These are phyloP conservation scores for Penicillium argentinense DNA, from an alignment of 495 filamentous ascomycete genomes.

Conservation along the genomic window DNA sequence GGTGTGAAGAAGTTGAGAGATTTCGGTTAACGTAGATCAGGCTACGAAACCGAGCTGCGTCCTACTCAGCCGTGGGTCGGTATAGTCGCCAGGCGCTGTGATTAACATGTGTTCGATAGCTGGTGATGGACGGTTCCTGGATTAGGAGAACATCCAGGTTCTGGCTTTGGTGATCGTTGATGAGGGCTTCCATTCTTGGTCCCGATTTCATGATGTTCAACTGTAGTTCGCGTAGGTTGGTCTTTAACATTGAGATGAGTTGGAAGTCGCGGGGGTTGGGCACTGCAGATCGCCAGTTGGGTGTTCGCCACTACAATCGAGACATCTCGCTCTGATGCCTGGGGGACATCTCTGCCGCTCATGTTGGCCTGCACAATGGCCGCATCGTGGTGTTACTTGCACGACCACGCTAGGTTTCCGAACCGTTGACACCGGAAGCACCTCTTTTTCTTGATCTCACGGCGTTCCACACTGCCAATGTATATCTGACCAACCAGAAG, in stretches of 20 bases:
- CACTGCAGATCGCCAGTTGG: conserved; percentile 19
- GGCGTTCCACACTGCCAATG: conserved; percentile 19
- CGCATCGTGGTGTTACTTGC: conserved; percentile 24
- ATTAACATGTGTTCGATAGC: conserved; percentile 25
- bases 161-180: conserved; percentile 26
- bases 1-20: conserved; percentile 24
- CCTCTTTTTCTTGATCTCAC: conserved; percentile 21
- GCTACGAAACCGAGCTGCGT: conserved; percentile 16
- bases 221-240: conserved; percentile 28
- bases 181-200: conserved; percentile 29
- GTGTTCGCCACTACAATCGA: conserved; percentile 25
- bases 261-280: conserved; percentile 7
- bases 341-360: conserved; percentile 17
- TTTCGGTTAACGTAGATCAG: conserved; percentile 24
- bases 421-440: conserved; percentile 29
- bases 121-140: conserved; percentile 24
- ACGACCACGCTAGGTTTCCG: conserved; percentile 30
- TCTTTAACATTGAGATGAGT: conserved; percentile 16
- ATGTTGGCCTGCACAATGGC: conserved; percentile 27
- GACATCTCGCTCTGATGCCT: conserved; percentile 19
- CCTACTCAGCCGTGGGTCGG: conserved; percentile 12
- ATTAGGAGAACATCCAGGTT: conserved; percentile 28
- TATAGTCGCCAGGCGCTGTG: conserved; percentile 31
- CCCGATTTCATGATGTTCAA: conserved; percentile 29
- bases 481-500: conserved; percentile 21